Evolutionary conservation across 441 rosid species (phyloP).

Genomic region (Brassica hybrid): DNA sequence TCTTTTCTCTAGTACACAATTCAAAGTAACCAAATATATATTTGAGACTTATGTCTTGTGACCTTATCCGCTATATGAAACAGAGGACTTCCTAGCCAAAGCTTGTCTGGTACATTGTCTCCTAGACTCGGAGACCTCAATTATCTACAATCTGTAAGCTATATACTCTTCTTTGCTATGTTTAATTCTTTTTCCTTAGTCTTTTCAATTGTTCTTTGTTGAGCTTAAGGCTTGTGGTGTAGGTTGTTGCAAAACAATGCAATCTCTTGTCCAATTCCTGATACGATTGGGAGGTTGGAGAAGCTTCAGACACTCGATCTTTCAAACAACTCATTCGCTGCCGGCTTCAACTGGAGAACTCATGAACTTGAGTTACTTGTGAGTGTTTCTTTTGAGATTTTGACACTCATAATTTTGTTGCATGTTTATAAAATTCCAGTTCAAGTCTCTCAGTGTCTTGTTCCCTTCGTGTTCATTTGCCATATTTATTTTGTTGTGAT

Average conservation of each 20-base stretch:
- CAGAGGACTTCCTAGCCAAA: constrained; percentile 93
- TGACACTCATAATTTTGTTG: neutral
- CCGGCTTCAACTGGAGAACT: constrained; percentile 78
- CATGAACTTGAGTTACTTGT: constrained; percentile 67
- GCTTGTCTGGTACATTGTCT: constrained; percentile 86
- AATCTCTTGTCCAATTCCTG: constrained; percentile 79
- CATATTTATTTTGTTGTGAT: constrained; percentile 30
- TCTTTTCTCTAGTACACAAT: neutral
- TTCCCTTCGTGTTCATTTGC: constrained; percentile 9
- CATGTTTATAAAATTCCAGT: constrained; percentile 10
- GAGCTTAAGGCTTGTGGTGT: constrained; percentile 26
- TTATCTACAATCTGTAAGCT: constrained; percentile 74
- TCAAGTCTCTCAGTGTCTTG: constrained; percentile 24
- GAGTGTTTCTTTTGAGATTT: constrained; percentile 35
- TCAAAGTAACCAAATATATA: neutral
- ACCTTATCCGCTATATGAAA: constrained; percentile 7
- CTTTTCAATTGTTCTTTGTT: constrained; percentile 5
- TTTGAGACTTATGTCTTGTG: neutral
- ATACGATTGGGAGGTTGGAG: constrained; percentile 71
- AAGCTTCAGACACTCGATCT: constrained; percentile 88
- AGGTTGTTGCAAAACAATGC: constrained; percentile 95
- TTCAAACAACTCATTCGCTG: constrained; percentile 73
- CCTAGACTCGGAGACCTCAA: constrained; percentile 81
- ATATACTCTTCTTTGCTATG: constrained; percentile 15
- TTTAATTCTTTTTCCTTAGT: constrained; percentile 11